Evolutionary conservation across 75 land plant genomes (phyloP).

Genomic region (Isoetes taiwanensis): DNA sequence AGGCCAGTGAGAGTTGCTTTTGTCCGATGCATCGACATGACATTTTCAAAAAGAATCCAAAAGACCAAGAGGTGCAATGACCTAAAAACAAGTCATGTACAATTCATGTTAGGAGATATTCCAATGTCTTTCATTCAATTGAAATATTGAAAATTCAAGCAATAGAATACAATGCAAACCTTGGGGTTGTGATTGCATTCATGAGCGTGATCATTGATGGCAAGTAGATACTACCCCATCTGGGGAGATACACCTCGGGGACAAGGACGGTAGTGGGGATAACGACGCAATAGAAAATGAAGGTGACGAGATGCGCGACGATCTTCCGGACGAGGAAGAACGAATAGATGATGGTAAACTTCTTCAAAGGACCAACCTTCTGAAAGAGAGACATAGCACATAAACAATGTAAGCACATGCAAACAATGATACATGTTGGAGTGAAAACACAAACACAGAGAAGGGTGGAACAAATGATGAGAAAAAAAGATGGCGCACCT

Average conservation of each 20-base stretch:
- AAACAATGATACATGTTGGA: background rate
- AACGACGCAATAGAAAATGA: slow-evolving; percentile 75
- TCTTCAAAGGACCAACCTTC: slow-evolving; percentile 73
- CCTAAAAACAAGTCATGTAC: slow-evolving; percentile 27
- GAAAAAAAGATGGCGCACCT: too few relatives aligned
- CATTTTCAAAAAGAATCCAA: slow-evolving; percentile 97
- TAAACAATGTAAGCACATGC: background rate
- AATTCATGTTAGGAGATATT: background rate
- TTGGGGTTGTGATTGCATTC: slow-evolving; percentile 78
- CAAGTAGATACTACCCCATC: slow-evolving; percentile 83
- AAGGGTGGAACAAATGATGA: background rate
- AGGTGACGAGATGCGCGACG: slow-evolving; percentile 81
- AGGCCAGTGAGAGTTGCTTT: slow-evolving; percentile 83
- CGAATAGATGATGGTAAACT: slow-evolving; percentile 74
- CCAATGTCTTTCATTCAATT: too few relatives aligned
- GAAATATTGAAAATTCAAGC: too few relatives aligned
- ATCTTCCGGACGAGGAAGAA: slow-evolving; percentile 94
- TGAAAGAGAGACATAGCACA: slow-evolving; percentile 20
- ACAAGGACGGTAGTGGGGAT: slow-evolving; percentile 75
- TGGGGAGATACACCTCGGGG: slow-evolving; percentile 76
- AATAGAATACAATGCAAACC: slow-evolving; percentile 26
- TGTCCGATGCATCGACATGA: slow-evolving; percentile 86
- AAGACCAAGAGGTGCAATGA: slow-evolving; percentile 80
- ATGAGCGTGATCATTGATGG: slow-evolving; percentile 68
- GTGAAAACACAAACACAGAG: background rate